phyloP scores from a whole-genome alignment of 805 yeast species.

The Candida broadrunensis region DNA sequence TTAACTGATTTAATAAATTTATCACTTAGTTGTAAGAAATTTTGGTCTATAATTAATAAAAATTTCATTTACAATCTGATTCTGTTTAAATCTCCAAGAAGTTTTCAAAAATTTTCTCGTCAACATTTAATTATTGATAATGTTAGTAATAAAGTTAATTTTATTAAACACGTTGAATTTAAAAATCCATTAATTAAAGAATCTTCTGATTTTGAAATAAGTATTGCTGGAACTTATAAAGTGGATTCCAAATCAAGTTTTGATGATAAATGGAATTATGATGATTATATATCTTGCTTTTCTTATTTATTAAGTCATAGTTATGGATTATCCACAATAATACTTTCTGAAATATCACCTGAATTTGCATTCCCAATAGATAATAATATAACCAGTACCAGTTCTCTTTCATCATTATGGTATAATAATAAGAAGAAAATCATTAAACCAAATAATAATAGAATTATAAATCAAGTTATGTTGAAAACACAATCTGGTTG shows the following conservation, averaged over 20 bases:
- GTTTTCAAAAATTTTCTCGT: conserved; percentile 34
- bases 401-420: not conserved
- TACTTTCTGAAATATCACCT: conserved; percentile 47
- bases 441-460: conserved; percentile 3
- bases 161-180: conserved; percentile 23
- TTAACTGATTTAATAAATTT: conserved; percentile 17
- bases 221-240: conserved; percentile 36
- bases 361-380: conserved; percentile 40
- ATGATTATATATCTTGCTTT: conserved; percentile 22
- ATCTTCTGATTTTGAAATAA: conserved; percentile 17
- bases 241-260: conserved; percentile 20
- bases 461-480: conserved; percentile 29
- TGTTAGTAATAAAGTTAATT: conserved; percentile 19
- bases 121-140: conserved; percentile 20
- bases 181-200: conserved; percentile 31
- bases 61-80: conserved; percentile 35
- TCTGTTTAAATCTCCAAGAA: conserved; percentile 17
- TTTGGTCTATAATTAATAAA: conserved; percentile 33
- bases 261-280: conserved; percentile 16
- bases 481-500: conserved; percentile 46
- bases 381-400: not conserved
- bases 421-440: conserved; percentile 5
- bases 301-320: conserved; percentile 38
- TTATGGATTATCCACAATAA: conserved; percentile 43
- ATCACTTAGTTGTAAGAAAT: conserved; percentile 34